Evolutionary conservation across 2,329 filamentous ascomycete genomes (phyloP), one percentile per base, ranked within the genome.

Genomic region (Pseudogymnoascus sp.): DNA sequence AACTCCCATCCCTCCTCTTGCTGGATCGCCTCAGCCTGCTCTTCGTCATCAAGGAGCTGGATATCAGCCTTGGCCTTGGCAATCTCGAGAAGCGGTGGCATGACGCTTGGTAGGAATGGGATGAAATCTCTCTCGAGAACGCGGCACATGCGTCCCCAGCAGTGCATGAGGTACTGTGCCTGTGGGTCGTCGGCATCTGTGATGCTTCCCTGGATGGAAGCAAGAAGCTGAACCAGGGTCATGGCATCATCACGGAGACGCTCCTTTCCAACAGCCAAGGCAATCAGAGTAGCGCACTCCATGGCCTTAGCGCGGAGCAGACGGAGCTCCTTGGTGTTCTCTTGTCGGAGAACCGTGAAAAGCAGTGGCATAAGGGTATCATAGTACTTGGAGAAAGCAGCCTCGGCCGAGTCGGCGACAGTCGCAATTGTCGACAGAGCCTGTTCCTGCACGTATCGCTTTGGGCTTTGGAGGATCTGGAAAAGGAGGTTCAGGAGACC

Each of bases 121-220:
- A 97, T 81, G 75, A 99, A 99, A 69, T 97, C 92, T 57, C 84
- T 78, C 18, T 89, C 92, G 65, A 99, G 83, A 30, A 99, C 93
- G 66, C 94, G 88, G 76, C 93, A 97, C 94, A 99, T 99, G 57
- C 94, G 87, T 59, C 94, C 94, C 94, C 94, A 99, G 78, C 94
- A 99, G 80, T 99, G 94, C 76, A 99, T 90, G 36, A 99, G 82
- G 74, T 99, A 99, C 70, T 96, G 93, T 14, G 92, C 89, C 75
- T 99, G 94, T 38, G 94, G 94, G 71, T 99, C 94, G 69, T 99
- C 94, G 1, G 92, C 78, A 69, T 99, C 94, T 4, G 86, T 88
- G 64, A 97, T 94, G 71, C 83, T 88, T 68, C 86, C 81, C 74
- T 99, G 94, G 61, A 97, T 96, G 64, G 84, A 86, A 59, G 89